Base-by-base conservation (phyloP, 306 rosid species). In the Gynostemma pentaphyllum region DNA sequence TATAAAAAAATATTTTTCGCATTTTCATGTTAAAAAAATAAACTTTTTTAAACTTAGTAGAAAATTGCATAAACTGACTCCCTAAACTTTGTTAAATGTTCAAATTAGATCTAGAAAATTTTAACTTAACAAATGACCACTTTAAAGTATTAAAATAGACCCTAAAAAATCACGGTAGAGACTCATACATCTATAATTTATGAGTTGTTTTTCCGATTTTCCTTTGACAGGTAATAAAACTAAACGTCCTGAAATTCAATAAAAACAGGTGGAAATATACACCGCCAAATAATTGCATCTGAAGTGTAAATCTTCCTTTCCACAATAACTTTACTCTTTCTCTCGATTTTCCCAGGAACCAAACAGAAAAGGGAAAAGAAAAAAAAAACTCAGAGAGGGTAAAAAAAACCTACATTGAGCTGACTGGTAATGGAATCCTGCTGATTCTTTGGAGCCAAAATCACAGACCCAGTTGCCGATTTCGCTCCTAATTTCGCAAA, bases 361-460 rank as follows among this genome's bases (percentile, higher is more conserved):
- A 66, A 74, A 57, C 73, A 62, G 26, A n/a, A n/a, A n/a, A n/a
- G 12, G 21, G 11, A 29, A 62, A 19, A 26, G 48, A 54, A 24
- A 36, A 34, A 11, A 14, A 46, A 5, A 11, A 62, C 23, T n/a
- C 23, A 21, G 15, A 59, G 50, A 19, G 42, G n/a, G n/a, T n/a
- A 56, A 67, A 64, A 52, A 41, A 19, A 46, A 77, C 88, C 5
- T 44, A 92, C 99, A 24, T 86, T 77, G 71, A 92, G 99, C 81
- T 92, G 99, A 45, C 65, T 57, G 13, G 95, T 84, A 62, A 92
- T 75, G 21, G 95, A 56, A 72, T 88, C 96, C 56, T 92, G 96
- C 69, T 92, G 98, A 55, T 92, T 88, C 4, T 82, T 69, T 0
- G 99, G 90, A 59, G 88, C 39, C 9, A 92, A 40, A 72, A 87